phyloP scores from a whole-genome alignment of 495 filamentous ascomycete species.

The Podospora didyma region DNA sequence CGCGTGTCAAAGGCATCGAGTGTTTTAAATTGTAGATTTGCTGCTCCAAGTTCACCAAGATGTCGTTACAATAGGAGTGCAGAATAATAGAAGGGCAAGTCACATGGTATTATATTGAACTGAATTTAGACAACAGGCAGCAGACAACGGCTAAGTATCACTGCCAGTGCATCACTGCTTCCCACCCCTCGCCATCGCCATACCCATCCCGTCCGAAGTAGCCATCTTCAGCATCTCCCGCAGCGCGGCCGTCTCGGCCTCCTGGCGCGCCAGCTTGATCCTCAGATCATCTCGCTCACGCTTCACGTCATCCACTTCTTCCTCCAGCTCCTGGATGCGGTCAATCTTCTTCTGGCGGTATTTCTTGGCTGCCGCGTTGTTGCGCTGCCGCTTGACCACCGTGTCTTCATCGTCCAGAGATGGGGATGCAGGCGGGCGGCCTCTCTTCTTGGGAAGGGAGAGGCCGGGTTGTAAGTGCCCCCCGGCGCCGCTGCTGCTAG shows the following conservation, averaged over 20 bases:
- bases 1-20: too few relatives aligned
- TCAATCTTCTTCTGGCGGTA: constrained; percentile 70
- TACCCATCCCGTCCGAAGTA: too few relatives aligned
- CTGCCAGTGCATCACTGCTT: constrained; percentile 5
- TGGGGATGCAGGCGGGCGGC: constrained; percentile 3
- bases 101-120: too few relatives aligned
- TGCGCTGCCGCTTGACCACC: constrained; percentile 55
- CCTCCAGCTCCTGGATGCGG: constrained; percentile 59
- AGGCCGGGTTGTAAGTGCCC: background rate
- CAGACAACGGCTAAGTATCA: too few relatives aligned
- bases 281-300: constrained; percentile 63
- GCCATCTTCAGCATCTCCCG: constrained; percentile 41
- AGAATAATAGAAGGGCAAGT: too few relatives aligned
- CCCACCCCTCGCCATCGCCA: constrained; percentile 14
- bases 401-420: constrained; percentile 11
- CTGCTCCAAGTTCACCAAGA: too few relatives aligned
- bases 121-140: too few relatives aligned
- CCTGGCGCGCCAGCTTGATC: constrained; percentile 57
- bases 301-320: constrained; percentile 54
- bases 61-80: too few relatives aligned
- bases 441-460: constrained; percentile 11
- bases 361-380: constrained; percentile 66
- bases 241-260: constrained; percentile 53
- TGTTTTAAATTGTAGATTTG: too few relatives aligned
- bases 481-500: background rate